phyloP scores from a whole-genome alignment of 2,329 filamentous ascomycete species.

The Epichloe hybrida region DNA sequence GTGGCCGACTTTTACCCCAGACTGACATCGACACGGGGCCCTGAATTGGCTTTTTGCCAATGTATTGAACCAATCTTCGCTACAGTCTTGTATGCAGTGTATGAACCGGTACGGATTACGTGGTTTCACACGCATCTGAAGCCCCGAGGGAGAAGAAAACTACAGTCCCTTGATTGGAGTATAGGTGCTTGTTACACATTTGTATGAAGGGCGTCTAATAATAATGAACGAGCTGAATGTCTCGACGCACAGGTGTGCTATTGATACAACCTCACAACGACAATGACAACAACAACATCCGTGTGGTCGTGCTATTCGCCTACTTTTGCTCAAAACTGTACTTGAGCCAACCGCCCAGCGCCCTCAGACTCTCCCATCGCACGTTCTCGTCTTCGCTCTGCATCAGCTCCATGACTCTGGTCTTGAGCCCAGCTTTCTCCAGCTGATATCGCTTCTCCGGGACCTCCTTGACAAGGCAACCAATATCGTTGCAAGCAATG shows the following conservation, averaged over 20 bases:
- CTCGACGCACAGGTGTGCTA: not conserved
- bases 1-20: no score
- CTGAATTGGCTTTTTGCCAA: no score
- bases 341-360: conserved; percentile 55
- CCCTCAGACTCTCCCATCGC: conserved; percentile 82
- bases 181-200: not conserved
- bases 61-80: no score
- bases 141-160: not conserved
- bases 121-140: not conserved
- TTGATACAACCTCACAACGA: not conserved
- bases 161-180: not conserved
- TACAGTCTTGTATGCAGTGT: no score
- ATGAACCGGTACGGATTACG: not conserved
- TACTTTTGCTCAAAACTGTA: conserved; percentile 42
- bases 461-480: conserved; percentile 76
- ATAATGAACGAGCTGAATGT: not conserved
- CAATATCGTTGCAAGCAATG: conserved; percentile 86
- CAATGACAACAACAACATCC: no score
- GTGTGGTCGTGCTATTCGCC: not conserved
- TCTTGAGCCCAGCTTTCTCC: conserved; percentile 76
- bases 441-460: conserved; percentile 69
- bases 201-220: not conserved
- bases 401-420: conserved; percentile 87
- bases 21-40: no score
- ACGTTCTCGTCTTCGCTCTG: conserved; percentile 76